phyloP scores from a whole-genome alignment of 768 basidiomycete genomes.

The Rhodotorula kratochvilovae region DNA sequence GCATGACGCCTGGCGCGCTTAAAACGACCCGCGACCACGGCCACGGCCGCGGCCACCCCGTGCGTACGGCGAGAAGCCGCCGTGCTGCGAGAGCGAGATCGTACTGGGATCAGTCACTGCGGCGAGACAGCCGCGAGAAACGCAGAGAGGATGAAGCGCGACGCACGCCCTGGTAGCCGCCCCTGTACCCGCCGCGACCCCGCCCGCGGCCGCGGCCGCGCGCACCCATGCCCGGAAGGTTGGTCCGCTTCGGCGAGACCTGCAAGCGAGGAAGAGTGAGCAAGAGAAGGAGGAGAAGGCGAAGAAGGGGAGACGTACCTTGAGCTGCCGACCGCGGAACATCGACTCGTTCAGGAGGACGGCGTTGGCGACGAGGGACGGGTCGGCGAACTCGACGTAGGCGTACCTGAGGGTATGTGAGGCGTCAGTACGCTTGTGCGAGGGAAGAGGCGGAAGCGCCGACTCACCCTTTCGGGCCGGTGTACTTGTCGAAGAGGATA shows the following conservation, averaged over 20 bases:
- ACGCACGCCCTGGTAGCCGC: conserved; percentile 35
- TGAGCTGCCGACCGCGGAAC: conserved; percentile 87
- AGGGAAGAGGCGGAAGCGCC: neutral
- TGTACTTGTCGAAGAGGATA: conserved; percentile 99
- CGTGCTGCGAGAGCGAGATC: neutral
- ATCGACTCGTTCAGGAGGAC: conserved; percentile 91
- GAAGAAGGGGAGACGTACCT: conserved; percentile 57
- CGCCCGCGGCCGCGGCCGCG: conserved; percentile 66
- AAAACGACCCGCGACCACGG: conserved; percentile 16
- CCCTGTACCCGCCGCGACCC: conserved; percentile 45
- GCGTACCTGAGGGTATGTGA: conserved; percentile 63
- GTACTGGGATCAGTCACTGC: too few relatives aligned
- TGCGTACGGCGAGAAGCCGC: conserved; percentile 30
- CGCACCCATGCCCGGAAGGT: conserved; percentile 77
- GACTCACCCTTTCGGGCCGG: conserved; percentile 91
- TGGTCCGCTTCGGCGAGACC: conserved; percentile 95
- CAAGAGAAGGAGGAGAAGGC: conserved; percentile 1
- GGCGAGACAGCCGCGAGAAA: neutral
- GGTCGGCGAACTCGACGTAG: conserved; percentile 96
- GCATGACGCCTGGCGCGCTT: neutral
- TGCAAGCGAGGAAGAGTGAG: conserved; percentile 45
- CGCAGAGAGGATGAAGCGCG: neutral
- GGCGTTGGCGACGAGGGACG: conserved; percentile 83
- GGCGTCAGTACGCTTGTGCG: neutral
- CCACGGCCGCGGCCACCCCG: conserved; percentile 10